Evolutionary conservation across 768 basidiomycete species (phyloP), one percentile per base, ranked within the genome.

Genomic region (Omphalotus guepiniiformis): DNA sequence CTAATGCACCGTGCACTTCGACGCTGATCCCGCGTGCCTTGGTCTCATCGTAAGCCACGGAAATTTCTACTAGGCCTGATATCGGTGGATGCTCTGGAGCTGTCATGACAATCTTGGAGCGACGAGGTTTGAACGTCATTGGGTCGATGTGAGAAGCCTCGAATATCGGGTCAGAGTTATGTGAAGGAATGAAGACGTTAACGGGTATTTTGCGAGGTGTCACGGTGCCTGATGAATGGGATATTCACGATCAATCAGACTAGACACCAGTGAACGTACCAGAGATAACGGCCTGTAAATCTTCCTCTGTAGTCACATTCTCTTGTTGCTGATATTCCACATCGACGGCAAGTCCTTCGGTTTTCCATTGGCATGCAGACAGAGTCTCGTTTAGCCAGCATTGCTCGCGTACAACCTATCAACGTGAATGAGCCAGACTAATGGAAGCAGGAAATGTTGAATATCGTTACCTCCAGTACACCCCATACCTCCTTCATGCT

Each of bases 301-400:
- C 78, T 16, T 76, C 76, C 41, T 78, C 69, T 6, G 74, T 76
- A 6, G 66, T 69, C n/a, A 68, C 59, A 6, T 49, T 58, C 12
- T 72, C 70, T 11, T 69, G 61, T 1, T 53, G 55, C 1, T 55
- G 47, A 6, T 53, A 38, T 11, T 69, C 60, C 9, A 52, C 56
- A 6, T 59, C 59, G 12, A 61, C 58, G 13, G 54, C 48, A 26
- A 69, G 50, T 8, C 68, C 71, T 55, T 88, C 85, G 3, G 79
- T 70, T 22, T 63, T 62, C 88, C 89, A 92, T 11, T 75, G 64
- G 37, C 77, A 80, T 37, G 75, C 72, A 3, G 67, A 56, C 18
- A 92, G 62, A n/a, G 74, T 73, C 55, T 85, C 85, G 57, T 91
- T 92, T 15, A 91, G 58, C 89, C 89, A 92, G 56, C 83, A 86